Evolutionary conservation across 23 red algal genomes (phyloP).

Genomic region (Pyropia haitanensis): DNA sequence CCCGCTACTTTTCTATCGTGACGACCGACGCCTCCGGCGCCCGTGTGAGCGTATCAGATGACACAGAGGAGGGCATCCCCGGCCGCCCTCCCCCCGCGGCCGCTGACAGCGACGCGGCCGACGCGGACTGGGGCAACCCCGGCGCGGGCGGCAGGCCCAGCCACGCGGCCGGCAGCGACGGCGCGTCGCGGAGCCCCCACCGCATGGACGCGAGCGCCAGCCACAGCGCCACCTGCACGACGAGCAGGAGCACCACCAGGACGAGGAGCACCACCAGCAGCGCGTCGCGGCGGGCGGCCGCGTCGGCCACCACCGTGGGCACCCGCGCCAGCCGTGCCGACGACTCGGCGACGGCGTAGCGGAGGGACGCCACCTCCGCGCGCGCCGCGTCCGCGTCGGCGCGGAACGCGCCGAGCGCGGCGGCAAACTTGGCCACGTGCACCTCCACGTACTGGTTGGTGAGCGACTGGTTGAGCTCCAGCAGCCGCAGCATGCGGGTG

Average conservation of each 20-base stretch:
- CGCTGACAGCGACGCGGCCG: too few species aligned
- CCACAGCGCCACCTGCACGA: slow-evolving; percentile 30
- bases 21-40: too few species aligned
- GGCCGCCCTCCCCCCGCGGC: too few species aligned
- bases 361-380: slow-evolving; percentile 1
- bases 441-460: slow-evolving; percentile 79
- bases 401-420: slow-evolving; percentile 10
- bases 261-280: slow-evolving; percentile 13
- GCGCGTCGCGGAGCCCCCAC: too few species aligned
- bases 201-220: too few species aligned
- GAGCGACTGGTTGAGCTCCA: slow-evolving; percentile 79
- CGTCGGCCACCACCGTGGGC: slow-evolving; percentile 5
- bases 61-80: too few species aligned
- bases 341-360: slow-evolving; percentile 6
- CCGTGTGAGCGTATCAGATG: too few species aligned
- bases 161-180: too few species aligned
- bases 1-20: too few species aligned
- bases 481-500: slow-evolving; percentile 48
- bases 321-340: slow-evolving; percentile 5
- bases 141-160: too few species aligned
- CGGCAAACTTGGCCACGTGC: slow-evolving; percentile 39
- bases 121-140: too few species aligned
- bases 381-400: slow-evolving; percentile 7
- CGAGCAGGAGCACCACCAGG: slow-evolving; percentile 11
- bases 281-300: slow-evolving; percentile 14